These are phyloP conservation scores for Talaromyces sp. DNA, from an alignment of 2,329 filamentous ascomycete genomes.

Conservation along the genomic window DNA sequence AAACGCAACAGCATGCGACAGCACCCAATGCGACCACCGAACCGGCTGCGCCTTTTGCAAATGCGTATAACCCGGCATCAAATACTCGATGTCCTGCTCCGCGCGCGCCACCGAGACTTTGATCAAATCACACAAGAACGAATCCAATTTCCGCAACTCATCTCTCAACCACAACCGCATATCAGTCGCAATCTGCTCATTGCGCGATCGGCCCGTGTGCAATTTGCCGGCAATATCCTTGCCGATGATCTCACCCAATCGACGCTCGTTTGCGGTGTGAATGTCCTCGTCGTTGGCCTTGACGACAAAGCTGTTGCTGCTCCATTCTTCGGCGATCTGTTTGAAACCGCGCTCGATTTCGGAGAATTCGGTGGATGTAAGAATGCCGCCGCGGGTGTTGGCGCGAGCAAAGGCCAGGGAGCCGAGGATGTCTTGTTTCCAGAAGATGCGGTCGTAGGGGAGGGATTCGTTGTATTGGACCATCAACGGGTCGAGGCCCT, in stretches of 20 bases:
- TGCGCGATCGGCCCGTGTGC: conserved; percentile 81
- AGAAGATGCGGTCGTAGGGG: conserved; percentile 72
- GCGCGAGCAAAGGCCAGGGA: conserved; percentile 78
- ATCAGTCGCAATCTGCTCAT: conserved; percentile 86
- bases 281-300: conserved; percentile 55
- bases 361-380: conserved; percentile 68
- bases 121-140: conserved; percentile 65
- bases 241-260: conserved; percentile 78
- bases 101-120: conserved; percentile 66
- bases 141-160: conserved; percentile 67
- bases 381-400: conserved; percentile 70
- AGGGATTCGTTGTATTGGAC: conserved; percentile 78
- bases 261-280: conserved; percentile 68
- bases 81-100: conserved; percentile 67
- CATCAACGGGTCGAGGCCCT: conserved; percentile 82
- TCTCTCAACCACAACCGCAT: conserved; percentile 87
- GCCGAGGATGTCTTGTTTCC: conserved; percentile 75
- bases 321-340: conserved; percentile 49
- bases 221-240: conserved; percentile 82
- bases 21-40: conserved; percentile 76
- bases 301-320: conserved; percentile 34
- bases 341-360: conserved; percentile 70
- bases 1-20: conserved; percentile 71
- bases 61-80: conserved; percentile 90
- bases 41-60: conserved; percentile 79